phyloP scores from a whole-genome alignment of 805 yeast genomes.

The Candida maltosa region DNA sequence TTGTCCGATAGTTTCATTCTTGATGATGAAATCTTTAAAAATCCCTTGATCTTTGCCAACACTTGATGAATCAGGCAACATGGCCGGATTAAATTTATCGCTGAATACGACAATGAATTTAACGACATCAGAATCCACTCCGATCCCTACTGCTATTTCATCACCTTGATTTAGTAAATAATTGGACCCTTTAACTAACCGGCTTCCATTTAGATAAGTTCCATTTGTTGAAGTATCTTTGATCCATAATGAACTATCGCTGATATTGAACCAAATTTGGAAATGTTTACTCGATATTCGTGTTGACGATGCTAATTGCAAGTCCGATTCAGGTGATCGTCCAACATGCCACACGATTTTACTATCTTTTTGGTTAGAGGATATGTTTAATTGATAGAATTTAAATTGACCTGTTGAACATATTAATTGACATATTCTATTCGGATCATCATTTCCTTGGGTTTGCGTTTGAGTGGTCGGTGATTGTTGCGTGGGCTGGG shows the following conservation, averaged over 20 bases:
- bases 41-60: constrained; percentile 49
- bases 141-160: constrained; percentile 85
- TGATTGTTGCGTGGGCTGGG: constrained; percentile 39
- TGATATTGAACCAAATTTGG: constrained; percentile 63
- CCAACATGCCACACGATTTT: constrained; percentile 68
- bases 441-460: constrained; percentile 20
- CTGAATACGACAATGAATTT: constrained; percentile 52
- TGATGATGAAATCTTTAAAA: constrained; percentile 66
- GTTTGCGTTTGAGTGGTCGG: constrained; percentile 27
- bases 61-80: constrained; percentile 14
- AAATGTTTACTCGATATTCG: constrained; percentile 74
- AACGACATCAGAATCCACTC: constrained; percentile 68
- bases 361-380: constrained; percentile 22
- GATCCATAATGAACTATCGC: constrained; percentile 54
- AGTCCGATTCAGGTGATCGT: constrained; percentile 64
- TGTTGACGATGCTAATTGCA: constrained; percentile 53
- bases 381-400: constrained; percentile 14
- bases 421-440: constrained; percentile 51
- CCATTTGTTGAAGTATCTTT: constrained; percentile 90
- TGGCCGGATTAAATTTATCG: constrained; percentile 32
- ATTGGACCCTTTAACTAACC: constrained; percentile 72
- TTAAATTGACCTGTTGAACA: constrained; percentile 56
- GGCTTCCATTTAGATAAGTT: constrained; percentile 74
- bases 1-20: constrained; percentile 86
- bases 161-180: constrained; percentile 89